Evolutionary conservation across 1,284 basidiomycete species (phyloP), one percentile per base, ranked within the genome.

Genomic region (Boletus mariae): DNA sequence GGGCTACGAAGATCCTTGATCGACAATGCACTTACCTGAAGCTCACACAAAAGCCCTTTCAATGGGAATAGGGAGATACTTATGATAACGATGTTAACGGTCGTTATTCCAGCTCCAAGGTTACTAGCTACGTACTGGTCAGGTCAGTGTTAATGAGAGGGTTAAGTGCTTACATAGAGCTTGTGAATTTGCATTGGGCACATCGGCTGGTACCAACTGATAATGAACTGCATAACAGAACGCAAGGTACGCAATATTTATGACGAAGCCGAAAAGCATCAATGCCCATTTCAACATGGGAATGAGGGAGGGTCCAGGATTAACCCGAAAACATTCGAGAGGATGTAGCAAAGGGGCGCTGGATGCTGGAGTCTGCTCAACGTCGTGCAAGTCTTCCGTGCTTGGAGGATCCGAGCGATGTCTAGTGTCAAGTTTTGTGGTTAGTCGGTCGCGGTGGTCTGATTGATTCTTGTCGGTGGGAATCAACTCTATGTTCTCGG

Each of bases 161-260:
- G 25, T 26, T 4, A 6, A 40, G 11, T 17, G 9, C 41, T 50
- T 29, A 57, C 57, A 44, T 10, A 59, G 31, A 6, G 50, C 37
- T 35, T 57, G 57, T 20, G 50, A 35, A 35, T 8, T 20, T 10
- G 38, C 28, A 34, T 17, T 44, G 5, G 48, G 15, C 8, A 52
- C 41, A 0, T 40, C 35, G 15, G 43, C 57, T 20, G 48, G 57
- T 3, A 58, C 57, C 9, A 59, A 37, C 11, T 34, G 57, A 42
- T 59, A 50, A 34, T 58, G 57, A 37, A 57, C 57, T 32, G 44
- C 45, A 15, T 56, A 58, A 20, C 57, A 58, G 29, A 58, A 58
- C 1, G 45, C 29, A 23, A 58, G 57, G 25, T 59, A 58, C 1
- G 25, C 47, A 15, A 59, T 26, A 5, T 26, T 50, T 8, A 58